phyloP scores from a whole-genome alignment of 2,329 filamentous ascomycete species.

The Trichoderma gracile region DNA sequence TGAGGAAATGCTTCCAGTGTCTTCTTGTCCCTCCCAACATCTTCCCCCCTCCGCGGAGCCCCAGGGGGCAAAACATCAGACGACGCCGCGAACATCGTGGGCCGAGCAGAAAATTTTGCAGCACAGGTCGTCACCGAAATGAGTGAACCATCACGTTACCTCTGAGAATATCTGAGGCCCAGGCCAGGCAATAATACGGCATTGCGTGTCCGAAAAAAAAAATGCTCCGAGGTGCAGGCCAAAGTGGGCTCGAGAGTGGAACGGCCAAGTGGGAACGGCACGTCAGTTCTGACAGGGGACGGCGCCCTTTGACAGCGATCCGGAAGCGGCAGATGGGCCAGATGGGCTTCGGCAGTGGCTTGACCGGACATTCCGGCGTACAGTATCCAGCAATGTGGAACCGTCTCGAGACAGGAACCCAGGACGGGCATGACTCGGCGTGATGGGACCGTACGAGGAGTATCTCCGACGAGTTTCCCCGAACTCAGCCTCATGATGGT shows the following conservation, averaged over 20 bases:
- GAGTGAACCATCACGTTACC: slow-evolving; percentile 7
- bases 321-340: slow-evolving; percentile 17
- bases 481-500: slow-evolving; percentile 17
- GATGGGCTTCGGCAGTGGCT: slow-evolving; percentile 4
- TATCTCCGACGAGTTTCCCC: slow-evolving; percentile 21
- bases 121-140: neutral
- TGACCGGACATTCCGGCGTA: slow-evolving; percentile 17
- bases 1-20: neutral
- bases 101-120: slow-evolving; percentile 16
- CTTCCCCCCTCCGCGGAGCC: neutral
- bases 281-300: neutral
- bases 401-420: slow-evolving; percentile 8
- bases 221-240: neutral
- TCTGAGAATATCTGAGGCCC: neutral
- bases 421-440: slow-evolving; percentile 9
- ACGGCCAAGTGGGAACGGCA: slow-evolving; percentile 10
- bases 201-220: neutral
- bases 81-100: slow-evolving; percentile 10
- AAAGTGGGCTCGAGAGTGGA: slow-evolving; percentile 15
- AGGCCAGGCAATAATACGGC: neutral
- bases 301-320: slow-evolving; percentile 13
- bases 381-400: neutral
- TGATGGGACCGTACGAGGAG: slow-evolving; percentile 10
- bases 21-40: neutral
- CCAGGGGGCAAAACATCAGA: neutral